Evolutionary conservation across 306 rosid species (phyloP), one percentile per base, ranked within the genome.

Genomic region (Albizia julibrissin): DNA sequence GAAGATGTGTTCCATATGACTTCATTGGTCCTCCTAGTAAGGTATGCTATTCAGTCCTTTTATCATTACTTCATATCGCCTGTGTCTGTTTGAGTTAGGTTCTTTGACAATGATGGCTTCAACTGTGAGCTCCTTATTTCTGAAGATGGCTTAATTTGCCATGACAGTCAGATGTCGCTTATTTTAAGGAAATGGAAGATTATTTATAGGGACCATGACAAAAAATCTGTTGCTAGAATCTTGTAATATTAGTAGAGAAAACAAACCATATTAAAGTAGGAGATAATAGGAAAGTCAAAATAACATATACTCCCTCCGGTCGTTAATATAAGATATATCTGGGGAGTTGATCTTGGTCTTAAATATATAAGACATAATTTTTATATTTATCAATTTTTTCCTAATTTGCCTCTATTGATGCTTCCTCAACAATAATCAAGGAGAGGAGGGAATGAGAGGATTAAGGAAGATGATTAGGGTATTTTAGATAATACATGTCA

Each of bases 1-100:
- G 99, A 85, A 91, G 99, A 80, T 95, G 99, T 72, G 86, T 88
- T 80, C 99, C 99, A 21, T 93, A 93, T 74, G 91, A 92, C 77
- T 93, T 91, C 92, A 93, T 95, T 72, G 99, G 99, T 75, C 91
- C 96, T 46, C 99, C 99, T 73, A 88, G 92, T 91, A 95, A 95
- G 99, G 98, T 93, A 81, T 82, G 79, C 43, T 59, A 34, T 39
- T 33, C 52, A 46, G 44, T 69, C 44, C 15, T 37, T 54, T 42
- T 39, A 16, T 70, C 37, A 27, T 67, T 68, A 34, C 69, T 50
- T 84, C 22, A 18, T 50, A 50, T 6, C 8, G 5, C 6, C 22
- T 0, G n/a, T 18, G 58, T 47, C 54, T 18, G 58, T 50, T 50
- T 50, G 58, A 50, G 58, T 50, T 50, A 50, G 58, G 8, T 50